Evolutionary conservation across 345 rosid species (phyloP), one percentile per base, ranked within the genome.

Genomic region (Salix udensis): DNA sequence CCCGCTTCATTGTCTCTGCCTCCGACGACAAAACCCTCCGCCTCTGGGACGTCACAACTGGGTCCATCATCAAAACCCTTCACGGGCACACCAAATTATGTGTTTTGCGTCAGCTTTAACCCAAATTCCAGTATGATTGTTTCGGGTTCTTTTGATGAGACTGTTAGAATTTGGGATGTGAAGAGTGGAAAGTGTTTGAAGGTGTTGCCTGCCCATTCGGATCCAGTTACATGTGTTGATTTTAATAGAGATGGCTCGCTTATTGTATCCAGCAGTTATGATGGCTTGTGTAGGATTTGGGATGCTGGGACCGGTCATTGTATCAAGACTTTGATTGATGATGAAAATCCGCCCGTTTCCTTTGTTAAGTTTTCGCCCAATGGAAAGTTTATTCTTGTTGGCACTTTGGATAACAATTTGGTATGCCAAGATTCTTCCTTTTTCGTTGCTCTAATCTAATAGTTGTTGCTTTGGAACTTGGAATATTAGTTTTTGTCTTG

Each of bases 91-190:
- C 94, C 71, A 92, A 92, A 91, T 58, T 89, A 87, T 81, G 95
- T 80, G 74, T 90, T 93, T 83, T 93, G 99, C 65, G 97, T 82
- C 71, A 88, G 87, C 74, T 93, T 96, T 87, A 93, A 93, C 75
- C 97, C 96, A 1, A 94, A 92, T 42, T 89, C 96, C 26, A 96
- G 90, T 73, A 88, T 92, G 92, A 87, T 96, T 52, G 99, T 90
- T 60, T 93, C 95, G n/a, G 98, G 99, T 15, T 87, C 96, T 15
- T 96, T 88, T 72, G 98, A 96, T 36, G 99, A 93, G 82, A 93
- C 98, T 26, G 99, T 96, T 71, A 83, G 98, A 76, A 77, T 96
- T 39, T 96, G 98, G 99, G 99, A 96, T 58, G 94, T 93, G 37
- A 92, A 89, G 76, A 82, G 83, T 6, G 97, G 98, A 1, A 93